These are phyloP conservation scores for Odontarrhena argentea DNA, from an alignment of 345 rosid genomes.

Conservation along the genomic window DNA sequence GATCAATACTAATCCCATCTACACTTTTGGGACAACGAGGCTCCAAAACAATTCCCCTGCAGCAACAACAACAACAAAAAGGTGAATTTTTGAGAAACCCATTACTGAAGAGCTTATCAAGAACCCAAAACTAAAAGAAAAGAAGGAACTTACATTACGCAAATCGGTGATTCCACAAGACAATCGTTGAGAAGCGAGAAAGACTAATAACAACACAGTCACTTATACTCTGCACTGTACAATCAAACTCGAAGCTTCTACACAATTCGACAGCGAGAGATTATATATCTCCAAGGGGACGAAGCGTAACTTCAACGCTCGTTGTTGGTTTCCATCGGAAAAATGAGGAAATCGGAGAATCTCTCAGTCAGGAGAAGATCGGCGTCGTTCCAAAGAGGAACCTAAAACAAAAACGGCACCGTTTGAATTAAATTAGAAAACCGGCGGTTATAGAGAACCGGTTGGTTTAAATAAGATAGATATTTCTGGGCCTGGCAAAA, in stretches of 20 bases:
- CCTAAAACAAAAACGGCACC: background rate
- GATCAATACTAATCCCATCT: slow-evolving; percentile 64
- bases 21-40: slow-evolving; percentile 59
- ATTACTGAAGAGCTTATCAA: background rate
- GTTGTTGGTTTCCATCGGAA: background rate
- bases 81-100: background rate
- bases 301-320: slow-evolving; percentile 17
- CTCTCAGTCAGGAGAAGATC: background rate
- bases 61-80: background rate
- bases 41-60: slow-evolving; percentile 72
- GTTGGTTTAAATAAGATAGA: slow-evolving; percentile 14
- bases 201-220: background rate
- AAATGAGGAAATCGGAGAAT: background rate
- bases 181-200: background rate
- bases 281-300: background rate
- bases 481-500: no score
- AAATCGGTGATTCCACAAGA: background rate
- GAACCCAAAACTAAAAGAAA: background rate
- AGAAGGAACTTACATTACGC: slow-evolving; percentile 30
- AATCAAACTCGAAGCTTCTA: slow-evolving; percentile 13
- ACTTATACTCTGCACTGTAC: background rate
- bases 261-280: background rate
- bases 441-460: slow-evolving; percentile 18
- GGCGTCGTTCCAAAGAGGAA: background rate
- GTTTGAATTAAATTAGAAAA: background rate